Evolutionary conservation across 257 asterid genomes (phyloP), one percentile per base, ranked within the genome.

Genomic region (Agastache rugosa): DNA sequence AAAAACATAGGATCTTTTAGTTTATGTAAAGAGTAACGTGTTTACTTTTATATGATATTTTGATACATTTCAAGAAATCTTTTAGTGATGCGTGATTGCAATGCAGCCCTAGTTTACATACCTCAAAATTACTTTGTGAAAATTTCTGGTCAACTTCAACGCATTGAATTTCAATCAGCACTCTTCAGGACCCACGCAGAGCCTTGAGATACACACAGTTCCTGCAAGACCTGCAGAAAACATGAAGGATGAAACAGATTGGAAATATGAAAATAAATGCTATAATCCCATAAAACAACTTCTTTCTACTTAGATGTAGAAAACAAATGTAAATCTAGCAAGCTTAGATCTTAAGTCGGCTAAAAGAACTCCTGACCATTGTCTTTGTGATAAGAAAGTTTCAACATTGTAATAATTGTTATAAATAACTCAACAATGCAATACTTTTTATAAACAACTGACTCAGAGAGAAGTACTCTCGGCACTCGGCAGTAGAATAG

Each of bases 161-260:
- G 8, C 2, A 14, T 5, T 15, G 51, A 11, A 44, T 44, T 39
- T 39, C 44, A 39, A 44, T 44, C 15, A 11, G n/a, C 51, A 44
- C 51, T 81, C 79, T 16, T 87, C 72, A 91, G 87, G 71, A 86
- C 75, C 98, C 98, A 93, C 7, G 81, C 87, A 25, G 87, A 73
- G 66, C 80, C 80, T 76, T 93, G 84, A 41, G 92, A 75, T 71
- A 74, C 69, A 67, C 98, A 91, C 25, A 93, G 27, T 75, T 91
- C 97, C 67, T 63, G 74, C 59, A 93, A 20, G 50, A 89, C 98
- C 98, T 93, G 93, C 80, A 86, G 22, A 73, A 56, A 63, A 63
- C 69, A 69, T 5, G 23, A 20, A 20, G 41, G 10, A 63, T 5
- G 39, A 66, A 34, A 23, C 50, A 66, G 39, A 59, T 42, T 25